A percentile compares a stretch with the other conserved stretches of the same genome.
phyloP scores from a whole-genome alignment of 495 filamentous ascomycete genomes.

The Xylaria sp. region DNA sequence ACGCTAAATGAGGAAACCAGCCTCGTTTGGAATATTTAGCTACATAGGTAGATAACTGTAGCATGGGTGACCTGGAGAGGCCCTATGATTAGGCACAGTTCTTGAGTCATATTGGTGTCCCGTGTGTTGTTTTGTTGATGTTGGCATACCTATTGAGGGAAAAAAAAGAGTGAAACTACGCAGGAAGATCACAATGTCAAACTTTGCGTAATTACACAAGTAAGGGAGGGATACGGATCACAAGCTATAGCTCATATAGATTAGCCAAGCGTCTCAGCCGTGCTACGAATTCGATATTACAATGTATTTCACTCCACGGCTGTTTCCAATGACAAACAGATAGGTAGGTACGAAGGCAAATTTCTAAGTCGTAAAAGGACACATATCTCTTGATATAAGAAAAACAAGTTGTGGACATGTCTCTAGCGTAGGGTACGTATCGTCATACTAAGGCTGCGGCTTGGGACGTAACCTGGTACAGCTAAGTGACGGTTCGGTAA shows the following conservation, averaged over 20 bases:
- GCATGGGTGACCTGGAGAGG: neutral
- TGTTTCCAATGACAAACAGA: neutral
- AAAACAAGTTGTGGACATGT: neutral
- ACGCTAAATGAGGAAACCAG: neutral
- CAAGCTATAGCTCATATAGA: neutral
- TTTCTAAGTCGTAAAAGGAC: neutral
- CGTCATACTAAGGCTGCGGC: neutral
- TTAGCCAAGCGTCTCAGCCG: neutral
- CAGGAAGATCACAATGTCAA: neutral
- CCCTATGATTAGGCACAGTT: too few species aligned
- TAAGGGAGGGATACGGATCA: neutral
- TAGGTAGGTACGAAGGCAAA: neutral
- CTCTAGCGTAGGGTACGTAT: neutral
- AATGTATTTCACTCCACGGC: neutral
- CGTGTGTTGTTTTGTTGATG: too few species aligned
- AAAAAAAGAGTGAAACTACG: neutral
- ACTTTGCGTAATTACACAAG: neutral
- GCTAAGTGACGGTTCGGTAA: conserved; percentile 26
- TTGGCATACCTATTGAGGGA: too few species aligned
- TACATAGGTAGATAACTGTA: neutral
- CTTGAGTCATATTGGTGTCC: too few species aligned
- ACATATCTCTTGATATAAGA: neutral
- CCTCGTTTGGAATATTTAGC: neutral
- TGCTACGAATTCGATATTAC: neutral
- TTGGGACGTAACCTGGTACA: neutral